Evolutionary conservation across 495 filamentous ascomycete species (phyloP), one percentile per base, ranked within the genome.

Genomic region (Astrocystis sublimbata): DNA sequence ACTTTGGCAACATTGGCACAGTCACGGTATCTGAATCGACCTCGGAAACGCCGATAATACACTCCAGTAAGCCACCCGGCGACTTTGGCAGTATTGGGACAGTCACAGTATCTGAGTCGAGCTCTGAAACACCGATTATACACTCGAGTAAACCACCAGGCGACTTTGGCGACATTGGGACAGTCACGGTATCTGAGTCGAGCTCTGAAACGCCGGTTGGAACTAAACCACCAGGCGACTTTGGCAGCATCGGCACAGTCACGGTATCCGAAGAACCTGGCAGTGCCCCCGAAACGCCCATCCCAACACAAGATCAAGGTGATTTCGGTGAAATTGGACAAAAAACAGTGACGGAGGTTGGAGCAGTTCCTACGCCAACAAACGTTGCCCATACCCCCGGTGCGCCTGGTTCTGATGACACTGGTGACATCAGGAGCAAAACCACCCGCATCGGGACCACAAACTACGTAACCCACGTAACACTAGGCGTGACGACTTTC

Each of bases 391-490:
- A n/a, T n/a, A n/a, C n/a, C n/a, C n/a, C n/a, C n/a, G n/a, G n/a
- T n/a, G n/a, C n/a, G n/a, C n/a, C n/a, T n/a, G n/a, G n/a, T n/a
- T n/a, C 47, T 19, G 24, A 5, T 19, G 49, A 38, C 17, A 36
- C 12, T 23, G 8, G 30, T 62, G 23, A 59, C 53, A 12, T 61
- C 53, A 10, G 60, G 64, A 36, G 65, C 58, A 13, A 63, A 53
- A 36, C 49, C 10, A 30, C 38, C 49, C 35, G n/a, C 28, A 15
- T 36, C 1, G 30, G 38, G 8, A 7, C 12, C n/a, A 21, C 31
- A 1, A 23, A 9, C 3, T 53, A 58, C 4, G 52, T 61, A 24
- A 65, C 66, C 3, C 73, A 71, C 36, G 61, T 68, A 6, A 58
- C 66, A 28, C 50, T 65, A 4, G 17, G 30, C 13, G 65, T 67